Percentiles rank a stretch among this genome's conserved stretches.
Evolutionary conservation across 768 basidiomycete species (phyloP).

Genomic region (Calocera viscosa): DNA sequence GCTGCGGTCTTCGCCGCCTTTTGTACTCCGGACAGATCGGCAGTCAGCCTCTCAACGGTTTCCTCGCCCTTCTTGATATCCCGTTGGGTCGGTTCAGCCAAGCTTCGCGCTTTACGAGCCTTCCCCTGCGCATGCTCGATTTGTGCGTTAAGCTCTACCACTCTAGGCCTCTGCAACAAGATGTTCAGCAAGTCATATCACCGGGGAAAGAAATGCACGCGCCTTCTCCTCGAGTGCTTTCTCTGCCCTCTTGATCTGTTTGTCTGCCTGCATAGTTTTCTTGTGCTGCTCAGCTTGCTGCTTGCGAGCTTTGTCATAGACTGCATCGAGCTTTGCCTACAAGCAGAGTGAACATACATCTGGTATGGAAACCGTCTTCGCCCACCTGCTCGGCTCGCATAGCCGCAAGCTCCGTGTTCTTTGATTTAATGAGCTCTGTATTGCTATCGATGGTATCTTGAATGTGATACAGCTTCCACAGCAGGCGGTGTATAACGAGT

Average conservation of each 20-base stretch:
- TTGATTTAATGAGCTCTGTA: conserved; percentile 51
- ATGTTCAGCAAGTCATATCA: neutral
- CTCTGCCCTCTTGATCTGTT: conserved; percentile 78
- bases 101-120: conserved; percentile 51
- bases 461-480: conserved; percentile 85
- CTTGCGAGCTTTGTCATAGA: conserved; percentile 57
- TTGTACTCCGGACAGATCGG: conserved; percentile 54
- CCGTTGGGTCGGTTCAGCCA: conserved; percentile 49
- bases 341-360: neutral
- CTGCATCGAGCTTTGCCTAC: conserved; percentile 48
- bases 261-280: conserved; percentile 70
- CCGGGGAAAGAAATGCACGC: neutral
- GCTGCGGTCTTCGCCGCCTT: conserved; percentile 64
- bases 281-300: conserved; percentile 70
- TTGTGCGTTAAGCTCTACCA: conserved; percentile 73
- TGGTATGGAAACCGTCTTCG: neutral
- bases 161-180: conserved; percentile 58
- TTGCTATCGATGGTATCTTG: conserved; percentile 69
- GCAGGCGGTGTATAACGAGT: conserved; percentile 62
- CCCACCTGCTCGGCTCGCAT: conserved; percentile 52
- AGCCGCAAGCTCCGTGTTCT: conserved; percentile 57
- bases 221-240: conserved; percentile 78
- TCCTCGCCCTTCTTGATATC: conserved; percentile 42
- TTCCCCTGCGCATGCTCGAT: conserved; percentile 78
- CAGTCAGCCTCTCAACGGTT: conserved; percentile 44